Evolutionary conservation across 192 early-diverging fungal species (phyloP).

Genomic region (Backusella australiensis): DNA sequence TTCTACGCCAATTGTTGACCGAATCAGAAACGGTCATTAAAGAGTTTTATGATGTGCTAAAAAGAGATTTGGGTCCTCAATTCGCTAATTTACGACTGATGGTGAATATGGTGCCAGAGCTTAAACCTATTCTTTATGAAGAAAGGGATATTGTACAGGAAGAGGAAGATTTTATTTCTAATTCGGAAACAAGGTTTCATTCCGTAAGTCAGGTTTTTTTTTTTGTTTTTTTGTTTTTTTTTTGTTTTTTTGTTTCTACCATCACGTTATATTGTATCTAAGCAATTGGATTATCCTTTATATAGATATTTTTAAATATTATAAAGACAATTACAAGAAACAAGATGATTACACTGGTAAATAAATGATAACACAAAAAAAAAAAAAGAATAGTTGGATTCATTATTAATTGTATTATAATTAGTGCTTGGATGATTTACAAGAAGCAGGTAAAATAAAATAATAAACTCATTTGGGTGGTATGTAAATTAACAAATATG

Average conservation of each 20-base stretch:
- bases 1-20: conserved; percentile 21
- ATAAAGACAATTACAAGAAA: conserved; percentile 18
- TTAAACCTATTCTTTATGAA: conserved; percentile 18
- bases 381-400: too few species aligned
- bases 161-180: neutral
- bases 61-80: conserved; percentile 24
- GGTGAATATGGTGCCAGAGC: conserved; percentile 24
- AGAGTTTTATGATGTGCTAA: conserved; percentile 20
- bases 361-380: neutral
- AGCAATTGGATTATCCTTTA: neutral
- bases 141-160: neutral
- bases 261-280: neutral
- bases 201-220: conserved; percentile 9
- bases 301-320: conserved; percentile 26
- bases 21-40: conserved; percentile 19
- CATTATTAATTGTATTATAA: neutral
- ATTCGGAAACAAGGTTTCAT: conserved; percentile 26
- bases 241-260: neutral
- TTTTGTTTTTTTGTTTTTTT: too few species aligned
- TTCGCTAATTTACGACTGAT: conserved; percentile 23
- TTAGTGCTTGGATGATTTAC: conserved; percentile 32
- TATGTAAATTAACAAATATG: conserved; percentile 1
- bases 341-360: conserved; percentile 32
- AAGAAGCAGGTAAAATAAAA: conserved; percentile 24
- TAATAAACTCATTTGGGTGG: neutral